Conservation (phyloP, 148 eudicot genomes). For the Persicaria maculosa region DNA sequence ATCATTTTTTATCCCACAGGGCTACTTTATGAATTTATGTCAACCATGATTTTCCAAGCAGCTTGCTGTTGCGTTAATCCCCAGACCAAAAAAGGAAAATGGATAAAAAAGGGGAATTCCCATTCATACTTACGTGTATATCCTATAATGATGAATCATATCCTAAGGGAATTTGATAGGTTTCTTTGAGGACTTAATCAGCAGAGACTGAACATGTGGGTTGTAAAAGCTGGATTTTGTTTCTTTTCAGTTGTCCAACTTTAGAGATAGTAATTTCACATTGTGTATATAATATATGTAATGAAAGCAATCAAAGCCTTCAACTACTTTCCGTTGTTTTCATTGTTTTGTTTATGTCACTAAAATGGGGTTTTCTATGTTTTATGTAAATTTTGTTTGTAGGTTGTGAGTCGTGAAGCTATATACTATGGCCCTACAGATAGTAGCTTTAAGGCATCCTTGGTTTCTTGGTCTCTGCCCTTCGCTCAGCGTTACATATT, state of each 20-base stretch:
- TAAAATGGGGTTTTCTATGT: not conserved
- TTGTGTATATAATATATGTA: no score
- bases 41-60: not conserved
- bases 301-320: not conserved
- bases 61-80: not conserved
- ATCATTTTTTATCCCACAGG: conserved; percentile 16
- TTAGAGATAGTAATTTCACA: no score
- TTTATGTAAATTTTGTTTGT: conserved; percentile 15
- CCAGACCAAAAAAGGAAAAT: not conserved
- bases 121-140: not conserved
- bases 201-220: not conserved
- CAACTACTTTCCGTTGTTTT: not conserved
- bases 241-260: no score
- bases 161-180: not conserved
- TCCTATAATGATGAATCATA: not conserved
- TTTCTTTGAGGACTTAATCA: not conserved
- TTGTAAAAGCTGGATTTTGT: not conserved
- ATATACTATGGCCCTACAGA: conserved; percentile 60
- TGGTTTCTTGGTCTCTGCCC: conserved; percentile 85
- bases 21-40: not conserved
- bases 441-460: conserved; percentile 42
- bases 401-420: conserved; percentile 88
- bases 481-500: conserved; percentile 84
- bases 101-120: not conserved
- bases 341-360: not conserved